Evolutionary conservation across 2,329 filamentous ascomycete species (phyloP), one percentile per base, ranked within the genome.

Genomic region (Atkinsonella hypoxylon): DNA sequence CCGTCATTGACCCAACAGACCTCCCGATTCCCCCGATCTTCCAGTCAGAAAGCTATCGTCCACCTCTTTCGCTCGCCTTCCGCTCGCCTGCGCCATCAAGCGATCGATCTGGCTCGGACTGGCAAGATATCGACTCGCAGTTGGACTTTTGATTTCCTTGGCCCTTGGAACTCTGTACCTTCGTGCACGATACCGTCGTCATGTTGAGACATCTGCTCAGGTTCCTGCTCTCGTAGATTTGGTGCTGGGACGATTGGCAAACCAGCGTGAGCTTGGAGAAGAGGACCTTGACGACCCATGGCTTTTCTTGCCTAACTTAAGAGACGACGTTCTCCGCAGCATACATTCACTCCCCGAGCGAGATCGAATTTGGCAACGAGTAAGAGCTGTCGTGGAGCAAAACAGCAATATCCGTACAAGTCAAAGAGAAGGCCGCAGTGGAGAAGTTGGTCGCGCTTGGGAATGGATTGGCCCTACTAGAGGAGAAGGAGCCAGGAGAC

Each of bases 61-160:
- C 72, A 85, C 79, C 75, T 94, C 88, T 76, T 86, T 95, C 83
- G 86, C 90, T 78, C 80, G 85, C 69, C 78, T 97, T 85, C 80
- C 90, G 73, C 76, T 96, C 85, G 66, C 72, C 73, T 96, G 88
- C 71, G 80, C 86, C 70, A 61, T 89, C 83, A 80, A 80, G 67
- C 78, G 87, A 74, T 87, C 83, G 70, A 69, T 90, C 80, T 76
- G 84, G 72, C 80, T 84, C 77, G 79, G 85, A 67, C 62, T 93
- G 85, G 87, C 83, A 79, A 78, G 83, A 84, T 78, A 93, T 93
- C 78, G 87, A 83, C 72, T 89, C 82, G 71, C 83, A 74, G 81
- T 90, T 93, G 76, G 81, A 76, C 66, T 79, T 75, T 56, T 86
- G 63, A 70, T 79, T 32, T 54, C 76, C 15, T 57, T 76, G 17